Conservation (phyloP, 179 eudicot species). For the Camellia oleifera region DNA sequence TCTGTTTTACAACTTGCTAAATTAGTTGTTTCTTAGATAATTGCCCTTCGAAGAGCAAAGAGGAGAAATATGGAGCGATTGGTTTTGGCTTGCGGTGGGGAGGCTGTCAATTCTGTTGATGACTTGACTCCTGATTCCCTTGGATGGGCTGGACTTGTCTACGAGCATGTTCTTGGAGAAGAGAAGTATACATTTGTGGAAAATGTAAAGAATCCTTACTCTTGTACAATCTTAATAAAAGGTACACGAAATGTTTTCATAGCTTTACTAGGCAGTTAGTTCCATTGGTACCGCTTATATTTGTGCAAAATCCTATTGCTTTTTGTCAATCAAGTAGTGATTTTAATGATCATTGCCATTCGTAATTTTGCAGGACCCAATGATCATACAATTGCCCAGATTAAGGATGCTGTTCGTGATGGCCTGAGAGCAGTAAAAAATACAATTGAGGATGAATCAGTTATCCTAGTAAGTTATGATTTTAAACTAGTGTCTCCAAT, state of each 20-base stretch:
- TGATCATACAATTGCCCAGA: conserved; percentile 98
- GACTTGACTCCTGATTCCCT: conserved; percentile 86
- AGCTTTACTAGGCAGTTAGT: background rate
- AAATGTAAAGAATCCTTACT: conserved; percentile 87
- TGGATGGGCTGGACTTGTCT: conserved; percentile 98
- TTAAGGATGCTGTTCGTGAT: conserved; percentile 99
- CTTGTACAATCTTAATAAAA: conserved; percentile 91
- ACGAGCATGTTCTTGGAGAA: conserved; percentile 96
- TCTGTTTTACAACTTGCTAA: conserved; percentile 13
- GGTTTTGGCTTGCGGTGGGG: conserved; percentile 98
- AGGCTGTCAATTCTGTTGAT: conserved; percentile 91
- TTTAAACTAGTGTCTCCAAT: background rate
- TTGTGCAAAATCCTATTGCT: background rate
- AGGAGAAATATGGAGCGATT: conserved; percentile 95
- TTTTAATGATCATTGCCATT: conserved; percentile 1
- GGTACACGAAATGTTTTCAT: conserved; percentile 39
- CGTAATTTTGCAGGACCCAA: conserved; percentile 65
- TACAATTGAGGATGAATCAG: conserved; percentile 91
- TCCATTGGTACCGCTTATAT: background rate
- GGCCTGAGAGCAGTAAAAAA: conserved; percentile 93
- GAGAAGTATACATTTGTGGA: conserved; percentile 96
- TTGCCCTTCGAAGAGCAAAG: conserved; percentile 92
- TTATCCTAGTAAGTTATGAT: conserved; percentile 55
- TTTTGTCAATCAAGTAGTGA: background rate
- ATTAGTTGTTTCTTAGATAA: conserved; percentile 43